phyloP scores from a whole-genome alignment of 768 basidiomycete genomes.

The Panaeolus cyanescens region DNA sequence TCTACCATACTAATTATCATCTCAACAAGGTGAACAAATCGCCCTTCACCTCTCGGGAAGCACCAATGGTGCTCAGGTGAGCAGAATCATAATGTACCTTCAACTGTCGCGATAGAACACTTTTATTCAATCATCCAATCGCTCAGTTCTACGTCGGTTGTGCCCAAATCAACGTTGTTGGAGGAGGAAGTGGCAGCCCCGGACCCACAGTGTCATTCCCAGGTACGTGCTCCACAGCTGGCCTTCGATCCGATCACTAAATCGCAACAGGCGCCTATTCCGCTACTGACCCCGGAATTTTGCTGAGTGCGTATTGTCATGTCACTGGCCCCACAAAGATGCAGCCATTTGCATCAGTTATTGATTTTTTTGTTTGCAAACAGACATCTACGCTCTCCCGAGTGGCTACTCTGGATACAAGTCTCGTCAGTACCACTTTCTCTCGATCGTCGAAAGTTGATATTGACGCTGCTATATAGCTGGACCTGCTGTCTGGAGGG shows the following conservation, averaged over 20 bases:
- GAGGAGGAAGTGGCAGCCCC: slow-evolving; percentile 31
- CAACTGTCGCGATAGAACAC: no score
- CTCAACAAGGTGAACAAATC: slow-evolving; percentile 32
- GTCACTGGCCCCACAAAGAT: no score
- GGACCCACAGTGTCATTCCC: slow-evolving; percentile 35
- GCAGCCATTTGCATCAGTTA: neutral
- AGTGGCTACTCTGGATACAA: slow-evolving; percentile 30
- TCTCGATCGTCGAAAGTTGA: neutral
- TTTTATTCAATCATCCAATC: neutral
- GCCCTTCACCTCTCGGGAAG: slow-evolving; percentile 32
- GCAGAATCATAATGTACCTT: neutral
- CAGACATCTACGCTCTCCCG: slow-evolving; percentile 32
- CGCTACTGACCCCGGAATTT: slow-evolving; percentile 32
- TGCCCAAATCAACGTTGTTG: slow-evolving; percentile 36
- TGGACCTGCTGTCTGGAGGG: slow-evolving; percentile 33
- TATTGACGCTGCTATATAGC: slow-evolving; percentile 15
- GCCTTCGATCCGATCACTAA: neutral
- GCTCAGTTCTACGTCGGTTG: slow-evolving; percentile 37
- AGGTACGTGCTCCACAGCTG: slow-evolving; percentile 16
- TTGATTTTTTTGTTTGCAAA: neutral
- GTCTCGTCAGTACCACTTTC: slow-evolving; percentile 28
- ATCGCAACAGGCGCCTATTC: slow-evolving; percentile 27
- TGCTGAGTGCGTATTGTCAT: slow-evolving; percentile 25
- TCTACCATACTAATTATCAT: no score
- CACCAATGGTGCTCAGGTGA: slow-evolving; percentile 30